Evolutionary conservation across 495 filamentous ascomycete genomes (phyloP).

Genomic region (Cercophora scortea): DNA sequence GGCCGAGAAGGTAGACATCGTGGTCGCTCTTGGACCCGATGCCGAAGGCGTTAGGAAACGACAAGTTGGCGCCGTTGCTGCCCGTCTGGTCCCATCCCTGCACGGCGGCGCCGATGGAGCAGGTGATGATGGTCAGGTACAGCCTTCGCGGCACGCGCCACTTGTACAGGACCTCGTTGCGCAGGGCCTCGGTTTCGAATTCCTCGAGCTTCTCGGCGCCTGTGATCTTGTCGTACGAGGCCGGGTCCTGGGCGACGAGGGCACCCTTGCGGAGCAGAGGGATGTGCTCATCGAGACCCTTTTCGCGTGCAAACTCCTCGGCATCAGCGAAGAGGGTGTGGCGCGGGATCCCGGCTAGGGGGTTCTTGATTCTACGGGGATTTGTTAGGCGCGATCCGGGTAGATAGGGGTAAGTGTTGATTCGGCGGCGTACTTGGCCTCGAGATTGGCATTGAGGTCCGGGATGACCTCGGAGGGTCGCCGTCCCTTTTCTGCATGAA

Average conservation of each 20-base stretch:
- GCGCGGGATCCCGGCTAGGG: constrained; percentile 47
- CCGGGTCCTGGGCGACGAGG: constrained; percentile 55
- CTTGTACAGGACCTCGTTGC: constrained; percentile 49
- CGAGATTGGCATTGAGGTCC: constrained; percentile 37
- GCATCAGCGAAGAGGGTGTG: constrained; percentile 47
- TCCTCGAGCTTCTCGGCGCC: constrained; percentile 45
- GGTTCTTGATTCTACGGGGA: constrained; percentile 37
- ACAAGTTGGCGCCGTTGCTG: constrained; percentile 66
- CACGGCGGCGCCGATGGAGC: constrained; percentile 70
- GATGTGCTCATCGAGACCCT: constrained; percentile 42
- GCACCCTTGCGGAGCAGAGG: constrained; percentile 51
- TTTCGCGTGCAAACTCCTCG: constrained; percentile 44
- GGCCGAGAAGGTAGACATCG: constrained; percentile 41
- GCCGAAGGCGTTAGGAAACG: constrained; percentile 44
- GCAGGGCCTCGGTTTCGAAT: constrained; percentile 45
- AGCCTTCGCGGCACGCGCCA: constrained; percentile 59
- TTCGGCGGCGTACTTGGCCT: constrained; percentile 28
- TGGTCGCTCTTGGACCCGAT: constrained; percentile 39
- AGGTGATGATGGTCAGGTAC: constrained; percentile 56
- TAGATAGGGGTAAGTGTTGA: background rate
- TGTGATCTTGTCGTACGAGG: constrained; percentile 40
- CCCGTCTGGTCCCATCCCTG: constrained; percentile 70
- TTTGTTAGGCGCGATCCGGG: background rate
- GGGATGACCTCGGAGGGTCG: background rate
- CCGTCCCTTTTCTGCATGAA: background rate